These are phyloP conservation scores for Glycine soja DNA, from an alignment of 306 rosid species.

Conservation along the genomic window DNA sequence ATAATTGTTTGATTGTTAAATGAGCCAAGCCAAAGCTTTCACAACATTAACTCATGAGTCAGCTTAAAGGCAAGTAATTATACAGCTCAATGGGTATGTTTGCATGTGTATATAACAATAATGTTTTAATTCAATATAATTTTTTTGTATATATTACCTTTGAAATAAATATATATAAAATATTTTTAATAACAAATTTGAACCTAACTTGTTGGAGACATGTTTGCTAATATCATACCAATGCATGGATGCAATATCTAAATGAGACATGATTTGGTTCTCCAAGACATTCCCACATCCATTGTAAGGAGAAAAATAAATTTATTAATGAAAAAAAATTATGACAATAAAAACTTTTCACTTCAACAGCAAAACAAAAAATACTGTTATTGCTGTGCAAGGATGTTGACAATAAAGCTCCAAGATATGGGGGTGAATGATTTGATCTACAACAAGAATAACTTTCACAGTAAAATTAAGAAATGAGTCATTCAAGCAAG, in stretches of 20 bases:
- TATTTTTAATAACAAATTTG: background rate
- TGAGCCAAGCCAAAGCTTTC: background rate
- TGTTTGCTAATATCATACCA: no score
- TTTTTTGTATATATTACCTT: background rate
- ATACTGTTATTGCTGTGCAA: background rate
- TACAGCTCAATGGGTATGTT: background rate
- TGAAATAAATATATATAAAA: background rate
- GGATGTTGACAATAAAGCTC: background rate
- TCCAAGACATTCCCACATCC: background rate
- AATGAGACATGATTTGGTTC: background rate
- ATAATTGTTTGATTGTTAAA: background rate
- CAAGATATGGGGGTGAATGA: conserved; percentile 15
- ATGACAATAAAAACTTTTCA: background rate
- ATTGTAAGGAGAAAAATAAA: background rate
- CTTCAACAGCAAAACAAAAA: background rate
- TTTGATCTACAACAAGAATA: conserved; percentile 26
- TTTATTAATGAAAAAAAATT: background rate
- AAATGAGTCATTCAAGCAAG: conserved; percentile 38
- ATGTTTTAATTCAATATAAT: background rate
- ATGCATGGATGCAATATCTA: no score
- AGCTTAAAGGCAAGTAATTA: background rate
- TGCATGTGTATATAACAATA: background rate
- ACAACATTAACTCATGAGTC: background rate
- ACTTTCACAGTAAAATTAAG: conserved; percentile 18
- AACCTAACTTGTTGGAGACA: background rate